Percentiles rank a stretch among this genome's conserved stretches.
Evolutionary conservation across 495 filamentous ascomycete species (phyloP).

Genomic region (Aspergillus hancockii): DNA sequence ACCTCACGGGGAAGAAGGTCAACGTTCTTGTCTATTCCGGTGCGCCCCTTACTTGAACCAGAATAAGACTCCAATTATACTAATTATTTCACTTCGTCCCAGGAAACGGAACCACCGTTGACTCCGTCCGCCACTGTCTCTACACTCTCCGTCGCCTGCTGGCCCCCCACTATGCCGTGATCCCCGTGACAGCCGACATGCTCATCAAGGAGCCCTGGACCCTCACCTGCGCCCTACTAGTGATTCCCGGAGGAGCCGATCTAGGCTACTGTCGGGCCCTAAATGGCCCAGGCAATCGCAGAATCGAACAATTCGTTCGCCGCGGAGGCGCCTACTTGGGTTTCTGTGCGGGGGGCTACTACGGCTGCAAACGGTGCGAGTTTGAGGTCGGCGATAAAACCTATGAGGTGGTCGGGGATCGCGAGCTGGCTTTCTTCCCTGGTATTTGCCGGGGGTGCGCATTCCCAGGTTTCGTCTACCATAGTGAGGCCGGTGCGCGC

Average conservation of each 20-base stretch:
- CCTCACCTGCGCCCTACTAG: constrained; percentile 80
- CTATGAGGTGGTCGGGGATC: constrained; percentile 81
- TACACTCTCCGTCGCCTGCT: constrained; percentile 86
- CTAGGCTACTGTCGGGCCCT: constrained; percentile 85
- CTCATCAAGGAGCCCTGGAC: constrained; percentile 93
- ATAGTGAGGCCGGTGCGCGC: constrained; percentile 81
- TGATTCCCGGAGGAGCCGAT: constrained; percentile 94
- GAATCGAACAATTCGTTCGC: constrained; percentile 80
- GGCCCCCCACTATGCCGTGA: constrained; percentile 92
- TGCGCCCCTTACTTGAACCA: constrained; percentile 33
- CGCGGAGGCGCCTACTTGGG: constrained; percentile 86
- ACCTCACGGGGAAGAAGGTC: constrained; percentile 64
- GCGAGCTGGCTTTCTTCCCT: constrained; percentile 87
- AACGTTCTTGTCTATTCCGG: constrained; percentile 89
- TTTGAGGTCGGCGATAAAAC: constrained; percentile 83
- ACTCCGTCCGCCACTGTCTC: constrained; percentile 86
- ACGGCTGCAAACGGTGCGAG: constrained; percentile 76
- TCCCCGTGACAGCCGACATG: constrained; percentile 73
- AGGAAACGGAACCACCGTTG: constrained; percentile 84
- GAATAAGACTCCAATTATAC: not conserved
- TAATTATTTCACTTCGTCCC: constrained; percentile 11
- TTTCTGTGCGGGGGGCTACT: constrained; percentile 94
- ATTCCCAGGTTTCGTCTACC: constrained; percentile 88
- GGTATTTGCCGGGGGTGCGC: constrained; percentile 83
- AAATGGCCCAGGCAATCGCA: constrained; percentile 84